Evolutionary conservation across 345 rosid genomes (phyloP), one percentile per base, ranked within the genome.

Genomic region (Salix suchowensis): DNA sequence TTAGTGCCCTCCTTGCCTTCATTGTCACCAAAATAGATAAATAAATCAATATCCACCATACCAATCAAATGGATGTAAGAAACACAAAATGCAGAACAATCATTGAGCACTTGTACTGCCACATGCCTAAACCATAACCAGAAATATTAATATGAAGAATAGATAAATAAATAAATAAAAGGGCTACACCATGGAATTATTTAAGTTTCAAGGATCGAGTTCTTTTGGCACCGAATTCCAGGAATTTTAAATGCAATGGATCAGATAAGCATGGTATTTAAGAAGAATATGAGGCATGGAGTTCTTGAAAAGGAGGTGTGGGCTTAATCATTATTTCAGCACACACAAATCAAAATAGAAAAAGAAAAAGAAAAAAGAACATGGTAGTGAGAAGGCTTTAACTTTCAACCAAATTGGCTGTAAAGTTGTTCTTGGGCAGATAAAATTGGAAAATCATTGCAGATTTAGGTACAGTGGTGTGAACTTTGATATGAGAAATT

Each of bases 1-100:
- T 81, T 7, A 81, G 72, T n/a, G 84, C 84, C 46, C 84, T 81
- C 72, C 84, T 81, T 48, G 84, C 84, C 84, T 81, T 52, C 32
- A 72, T 18, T 55, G 32, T 52, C 28, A 30, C 28, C 74, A 79
- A 52, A 44, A 76, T 12, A 61, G 74, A 40, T 13, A 5, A 70
- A 62, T 9, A 26, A 75, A 74, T 19, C 73, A 64, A 73, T 36
- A 50, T 44, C 42, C 42, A 65, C 34, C n/a, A 60, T 42, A 32
- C 13, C 44, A 42, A 6, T 32, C n/a, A 48, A 55, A 36, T 18
- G 10, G 21, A 62, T 37, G 19, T 39, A 10, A 34, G 30, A 62
- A 13, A 21, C 5, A 62, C 5, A 24, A 65, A 15, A 60, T 62
- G 24, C 69, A 32, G 2, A 48, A 10, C 39, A 40, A 6, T 67